Conservation (phyloP, 2,329 filamentous ascomycete species). For the Clarireedia hainanense region DNA sequence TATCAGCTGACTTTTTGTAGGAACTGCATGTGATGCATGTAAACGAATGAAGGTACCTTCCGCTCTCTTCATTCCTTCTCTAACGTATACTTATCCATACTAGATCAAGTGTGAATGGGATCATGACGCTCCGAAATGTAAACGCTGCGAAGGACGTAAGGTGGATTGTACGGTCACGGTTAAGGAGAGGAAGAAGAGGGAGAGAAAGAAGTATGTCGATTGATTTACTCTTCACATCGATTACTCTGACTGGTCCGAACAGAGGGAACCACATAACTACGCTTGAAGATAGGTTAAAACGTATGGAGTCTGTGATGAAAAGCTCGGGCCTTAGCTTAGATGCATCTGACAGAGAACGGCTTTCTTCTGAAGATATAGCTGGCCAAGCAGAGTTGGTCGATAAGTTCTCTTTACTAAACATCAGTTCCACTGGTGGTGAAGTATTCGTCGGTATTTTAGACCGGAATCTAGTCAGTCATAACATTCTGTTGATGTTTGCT, state of each 20-base stretch:
- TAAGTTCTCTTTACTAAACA: constrained; percentile 17
- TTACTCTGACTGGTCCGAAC: constrained; percentile 2
- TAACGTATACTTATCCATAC: background rate
- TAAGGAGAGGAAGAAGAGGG: constrained; percentile 21
- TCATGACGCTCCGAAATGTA: constrained; percentile 14
- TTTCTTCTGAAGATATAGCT: constrained; percentile 15
- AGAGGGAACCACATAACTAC: constrained; percentile 14
- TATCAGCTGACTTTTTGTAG: constrained; percentile 8
- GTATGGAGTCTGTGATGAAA: constrained; percentile 20
- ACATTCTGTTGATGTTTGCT: background rate
- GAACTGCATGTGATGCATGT: constrained; percentile 23
- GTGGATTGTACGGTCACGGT: constrained; percentile 19
- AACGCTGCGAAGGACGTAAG: constrained; percentile 16
- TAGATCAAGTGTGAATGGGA: constrained; percentile 22
- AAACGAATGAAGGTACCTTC: constrained; percentile 21
- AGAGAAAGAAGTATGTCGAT: constrained; percentile 16
- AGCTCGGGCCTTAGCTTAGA: constrained; percentile 11
- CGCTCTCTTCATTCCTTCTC: background rate
- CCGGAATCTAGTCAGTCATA: background rate
- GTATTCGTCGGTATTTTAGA: constrained; percentile 17
- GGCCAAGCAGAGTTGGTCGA: constrained; percentile 14
- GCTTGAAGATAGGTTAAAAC: constrained; percentile 21
- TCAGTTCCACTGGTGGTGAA: constrained; percentile 13
- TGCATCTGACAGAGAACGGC: constrained; percentile 6
- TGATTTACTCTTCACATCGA: background rate